Conservation (phyloP, 1,284 basidiomycete genomes). For the Irpex rosettiformis region DNA sequence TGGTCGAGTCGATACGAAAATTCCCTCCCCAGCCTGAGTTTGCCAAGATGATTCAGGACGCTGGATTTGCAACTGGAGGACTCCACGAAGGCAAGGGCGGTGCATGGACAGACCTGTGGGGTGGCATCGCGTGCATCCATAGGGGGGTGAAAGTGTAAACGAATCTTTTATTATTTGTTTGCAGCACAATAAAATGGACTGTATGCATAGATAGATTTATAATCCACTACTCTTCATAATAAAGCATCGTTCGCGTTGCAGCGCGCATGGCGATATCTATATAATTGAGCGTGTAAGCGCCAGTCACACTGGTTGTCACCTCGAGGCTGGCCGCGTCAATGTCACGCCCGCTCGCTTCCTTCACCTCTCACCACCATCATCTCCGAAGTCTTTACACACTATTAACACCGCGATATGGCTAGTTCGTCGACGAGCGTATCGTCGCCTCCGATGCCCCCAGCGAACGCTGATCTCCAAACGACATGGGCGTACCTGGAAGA, state of each 20-base stretch:
- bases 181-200: not conserved
- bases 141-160: slow-evolving; percentile 74
- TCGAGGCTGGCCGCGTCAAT: not conserved
- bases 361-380: slow-evolving; percentile 16
- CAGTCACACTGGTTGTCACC: not conserved
- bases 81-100: slow-evolving; percentile 75
- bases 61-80: slow-evolving; percentile 78
- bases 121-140: slow-evolving; percentile 84
- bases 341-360: slow-evolving; percentile 13
- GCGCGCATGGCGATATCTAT: no score
- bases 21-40: slow-evolving; percentile 93
- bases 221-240: not conserved
- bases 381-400: not conserved
- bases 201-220: not conserved
- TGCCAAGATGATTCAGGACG: slow-evolving; percentile 85
- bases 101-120: slow-evolving; percentile 85
- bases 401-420: slow-evolving; percentile 20
- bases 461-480: slow-evolving; percentile 71
- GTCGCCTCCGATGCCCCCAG: slow-evolving; percentile 52
- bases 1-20: slow-evolving; percentile 95
- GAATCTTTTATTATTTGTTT: not conserved
- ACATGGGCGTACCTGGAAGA: slow-evolving; percentile 89
- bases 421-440: slow-evolving; percentile 17
- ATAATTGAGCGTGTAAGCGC: slow-evolving; percentile 5
- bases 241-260: not conserved